These are phyloP conservation scores for Talaromyces pinophilus DNA, from an alignment of 2,329 filamentous ascomycete genomes.

Conservation along the genomic window DNA sequence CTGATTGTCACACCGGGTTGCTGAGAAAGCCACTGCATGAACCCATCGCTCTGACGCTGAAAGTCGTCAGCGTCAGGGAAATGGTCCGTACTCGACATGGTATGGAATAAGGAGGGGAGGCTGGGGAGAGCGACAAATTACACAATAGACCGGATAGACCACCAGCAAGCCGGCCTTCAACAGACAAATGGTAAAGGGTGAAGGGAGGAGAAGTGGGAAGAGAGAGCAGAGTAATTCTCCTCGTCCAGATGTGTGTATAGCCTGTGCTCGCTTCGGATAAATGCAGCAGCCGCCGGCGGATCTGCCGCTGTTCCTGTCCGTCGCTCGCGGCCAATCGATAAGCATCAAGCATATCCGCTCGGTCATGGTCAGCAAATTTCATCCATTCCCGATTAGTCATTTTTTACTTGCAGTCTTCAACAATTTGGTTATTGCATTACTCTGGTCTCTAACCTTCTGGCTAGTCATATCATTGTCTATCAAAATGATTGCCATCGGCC, in stretches of 20 bases:
- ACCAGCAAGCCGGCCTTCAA: background rate
- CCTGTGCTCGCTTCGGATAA: constrained; percentile 27
- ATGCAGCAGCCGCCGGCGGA: constrained; percentile 23
- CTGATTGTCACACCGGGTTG: constrained; percentile 57
- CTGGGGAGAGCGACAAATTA: background rate
- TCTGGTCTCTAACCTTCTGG: too few relatives aligned
- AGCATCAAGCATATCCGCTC: constrained; percentile 29
- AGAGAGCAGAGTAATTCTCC: background rate
- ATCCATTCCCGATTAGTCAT: constrained; percentile 6
- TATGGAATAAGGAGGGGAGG: constrained; percentile 22
- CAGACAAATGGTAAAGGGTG: background rate
- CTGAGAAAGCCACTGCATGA: constrained; percentile 59
- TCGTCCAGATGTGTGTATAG: constrained; percentile 26
- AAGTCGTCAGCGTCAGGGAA: constrained; percentile 43
- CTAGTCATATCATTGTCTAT: too few relatives aligned
- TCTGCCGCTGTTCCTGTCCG: constrained; percentile 12
- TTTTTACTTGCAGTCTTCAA: background rate
- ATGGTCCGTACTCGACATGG: constrained; percentile 40
- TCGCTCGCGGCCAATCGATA: constrained; percentile 33
- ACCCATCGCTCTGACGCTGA: constrained; percentile 51
- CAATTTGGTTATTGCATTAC: background rate
- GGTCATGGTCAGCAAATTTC: constrained; percentile 23
- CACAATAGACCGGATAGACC: background rate
- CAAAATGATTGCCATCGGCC: constrained; percentile 66
- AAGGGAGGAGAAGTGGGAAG: background rate